Base-by-base conservation (phyloP, 768 basidiomycete species). In the Astraeus odoratus region DNA sequence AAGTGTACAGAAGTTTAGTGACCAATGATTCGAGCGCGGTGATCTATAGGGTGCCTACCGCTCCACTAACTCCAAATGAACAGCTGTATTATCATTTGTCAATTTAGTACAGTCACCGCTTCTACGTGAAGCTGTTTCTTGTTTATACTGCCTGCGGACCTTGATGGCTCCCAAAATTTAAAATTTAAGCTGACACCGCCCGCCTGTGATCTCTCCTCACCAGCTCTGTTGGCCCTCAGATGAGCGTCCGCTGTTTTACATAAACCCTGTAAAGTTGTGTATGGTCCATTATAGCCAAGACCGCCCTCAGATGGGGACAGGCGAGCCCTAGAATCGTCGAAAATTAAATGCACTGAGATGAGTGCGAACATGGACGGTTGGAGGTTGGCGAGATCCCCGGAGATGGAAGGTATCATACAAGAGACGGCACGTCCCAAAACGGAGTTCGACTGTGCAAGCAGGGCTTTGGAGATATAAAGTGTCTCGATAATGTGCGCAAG, bases 321-420 rank as follows among this genome's bases (percentile, higher is more conserved):
- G 3, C 80, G 68, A 20, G 81, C 81, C 31, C 78, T 72, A n/a
- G 78, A 77, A 55, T 83, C 81, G 37, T 83, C 79, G 43, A 81
- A 80, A 23, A 83, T 68, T 38, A 82, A 56, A 51, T 83, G 80
- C 1, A 78, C 65, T 18, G 64, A 67, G 3, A 69, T 70, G 15
- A 83, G 65, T 5, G 71, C 64, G 57, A 80, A 81, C 2, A 81
- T 60, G 4, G 80, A 62, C 0, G 81, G 80, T 50, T 83, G 81
- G 5, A 83, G 63, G 51, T 76, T 76, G 26, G 77, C 51, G 3
- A 78, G 44, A 43, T 76, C 77, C 27, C 74, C 71, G 12, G 61
- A 55, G n/a, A 82, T 46, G 0, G 67, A 49, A 5, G 77, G 76
- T 27, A 80, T 55, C 34, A 67, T 26, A 23, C 57, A 58, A 20